phyloP scores from a whole-genome alignment of 116 monocot genomes.

The Posidonia oceanica region DNA sequence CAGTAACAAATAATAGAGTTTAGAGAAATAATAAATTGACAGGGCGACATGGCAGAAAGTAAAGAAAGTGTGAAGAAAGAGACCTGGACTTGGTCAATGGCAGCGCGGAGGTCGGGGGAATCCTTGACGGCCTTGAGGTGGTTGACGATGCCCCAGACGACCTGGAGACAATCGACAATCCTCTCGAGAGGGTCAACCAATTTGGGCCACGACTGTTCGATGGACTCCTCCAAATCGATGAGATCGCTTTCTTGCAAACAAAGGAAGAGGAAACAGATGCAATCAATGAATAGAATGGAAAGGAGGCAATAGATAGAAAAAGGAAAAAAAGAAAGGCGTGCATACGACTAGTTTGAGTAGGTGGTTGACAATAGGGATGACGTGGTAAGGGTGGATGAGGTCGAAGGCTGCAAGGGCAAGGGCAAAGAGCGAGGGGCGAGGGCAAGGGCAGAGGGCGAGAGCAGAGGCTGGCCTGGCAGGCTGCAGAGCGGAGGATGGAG shows the following conservation, averaged over 20 bases:
- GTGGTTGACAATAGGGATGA: constrained; percentile 52
- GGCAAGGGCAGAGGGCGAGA: constrained; percentile 37
- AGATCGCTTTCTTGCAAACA: constrained; percentile 60
- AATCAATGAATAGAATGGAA: too few relatives aligned
- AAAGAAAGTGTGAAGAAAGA: too few relatives aligned
- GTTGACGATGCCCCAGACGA: constrained; percentile 85
- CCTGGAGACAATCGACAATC: constrained; percentile 67
- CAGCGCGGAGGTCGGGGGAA: constrained; percentile 71
- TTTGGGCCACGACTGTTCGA: constrained; percentile 74
- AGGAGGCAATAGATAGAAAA: not conserved
- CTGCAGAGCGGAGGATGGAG: too few relatives aligned
- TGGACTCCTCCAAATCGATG: constrained; percentile 53
- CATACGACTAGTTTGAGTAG: constrained; percentile 52
- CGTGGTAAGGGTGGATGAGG: constrained; percentile 58
- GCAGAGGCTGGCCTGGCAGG: too few relatives aligned
- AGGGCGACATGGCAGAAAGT: too few relatives aligned
- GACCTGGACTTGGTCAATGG: constrained; percentile 95
- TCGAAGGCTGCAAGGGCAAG: constrained; percentile 94
- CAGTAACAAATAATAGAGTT: too few relatives aligned
- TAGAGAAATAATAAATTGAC: too few relatives aligned
- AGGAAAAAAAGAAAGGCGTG: not conserved
- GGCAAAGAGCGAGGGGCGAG: too few relatives aligned
- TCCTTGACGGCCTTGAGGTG: constrained; percentile 95
- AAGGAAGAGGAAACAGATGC: not conserved
- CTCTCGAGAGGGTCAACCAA: constrained; percentile 85